Base-by-base conservation (phyloP, 1,284 basidiomycete genomes). In the Ceratobasidium sp. region DNA sequence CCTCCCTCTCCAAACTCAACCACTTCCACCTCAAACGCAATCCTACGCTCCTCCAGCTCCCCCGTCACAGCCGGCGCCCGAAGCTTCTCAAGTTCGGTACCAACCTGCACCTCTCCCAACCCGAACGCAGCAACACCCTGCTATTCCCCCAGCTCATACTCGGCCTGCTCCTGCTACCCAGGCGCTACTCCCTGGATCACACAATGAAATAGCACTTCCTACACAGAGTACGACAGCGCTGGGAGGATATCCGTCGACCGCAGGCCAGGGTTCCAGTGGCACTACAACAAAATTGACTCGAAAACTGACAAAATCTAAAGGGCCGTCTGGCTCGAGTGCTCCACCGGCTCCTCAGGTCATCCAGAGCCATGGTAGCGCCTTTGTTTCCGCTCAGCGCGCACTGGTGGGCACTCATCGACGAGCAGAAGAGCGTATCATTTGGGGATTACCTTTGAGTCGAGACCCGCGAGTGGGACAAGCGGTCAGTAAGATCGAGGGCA, bases 381-480 rank as follows among this genome's bases (percentile, higher is more conserved):
- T 67, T 23, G 64, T 67, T 28, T 36, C 64, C 21, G 64, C 64
- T 48, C 64, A 67, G 50, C 64, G 64, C 18, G 64, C 64, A 5
- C 50, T 67, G 36, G 50, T 67, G n/a, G 64, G 64, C 18, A 53
- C 64, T 3, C 64, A 67, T 26, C 64, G 64, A 23, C 36, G 50
- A 1, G 64, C 64, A 4, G 14, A 55, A 21, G 64, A 67, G 28
- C 48, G 64, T 3, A 67, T 67, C 21, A 39, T 67, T 23, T 67
- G 64, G 64, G 64, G 64, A 3, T 48, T 67, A 16, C 64, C 64
- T 3, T 34, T 67, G 32, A 48, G 43, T 18, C 30, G 64, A 23
- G 64, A 67, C 39, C 50, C 64, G 23, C 48, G 64, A 12, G 64
- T 67, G 34, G 32, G 64, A 30, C 46, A 67, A 10, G 64, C 64